Conservation (phyloP, 2,329 filamentous ascomycete species). For the Fusarium pseudocircinatum region DNA sequence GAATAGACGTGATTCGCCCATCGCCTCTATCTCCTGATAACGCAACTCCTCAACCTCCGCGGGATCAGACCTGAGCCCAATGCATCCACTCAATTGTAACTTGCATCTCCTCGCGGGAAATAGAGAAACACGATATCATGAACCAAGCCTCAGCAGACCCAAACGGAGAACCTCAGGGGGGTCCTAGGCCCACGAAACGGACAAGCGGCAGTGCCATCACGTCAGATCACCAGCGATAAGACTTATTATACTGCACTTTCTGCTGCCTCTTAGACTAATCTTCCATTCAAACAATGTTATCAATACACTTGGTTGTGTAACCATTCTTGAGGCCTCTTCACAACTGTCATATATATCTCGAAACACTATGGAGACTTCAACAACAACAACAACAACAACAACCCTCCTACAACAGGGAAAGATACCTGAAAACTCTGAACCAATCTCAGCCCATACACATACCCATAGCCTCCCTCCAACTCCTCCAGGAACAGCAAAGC, state of each 20-base stretch:
- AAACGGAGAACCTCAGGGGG: slow-evolving; percentile 6
- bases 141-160: slow-evolving; percentile 20
- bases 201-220: slow-evolving; percentile 13
- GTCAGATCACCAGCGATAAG: slow-evolving; percentile 16
- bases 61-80: slow-evolving; percentile 27
- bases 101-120: slow-evolving; percentile 46
- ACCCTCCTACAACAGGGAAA: slow-evolving; percentile 2
- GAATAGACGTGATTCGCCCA: slow-evolving; percentile 41
- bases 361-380: slow-evolving; percentile 33
- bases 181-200: slow-evolving; percentile 1
- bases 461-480: slow-evolving; percentile 49
- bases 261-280: not conserved
- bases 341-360: not conserved
- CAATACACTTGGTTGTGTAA: not conserved
- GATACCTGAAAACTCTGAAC: slow-evolving; percentile 19
- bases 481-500: slow-evolving; percentile 52
- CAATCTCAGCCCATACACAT: slow-evolving; percentile 29
- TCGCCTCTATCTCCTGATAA: slow-evolving; percentile 31
- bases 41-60: slow-evolving; percentile 37
- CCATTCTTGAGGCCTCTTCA: not conserved
- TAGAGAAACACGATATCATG: slow-evolving; percentile 31
- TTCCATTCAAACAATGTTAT: not conserved
- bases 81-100: slow-evolving; percentile 35
- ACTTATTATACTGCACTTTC: slow-evolving; percentile 23
- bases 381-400: slow-evolving; percentile 14